Conservation (phyloP, 495 filamentous ascomycete genomes). For the Penicillium tannophilum region DNA sequence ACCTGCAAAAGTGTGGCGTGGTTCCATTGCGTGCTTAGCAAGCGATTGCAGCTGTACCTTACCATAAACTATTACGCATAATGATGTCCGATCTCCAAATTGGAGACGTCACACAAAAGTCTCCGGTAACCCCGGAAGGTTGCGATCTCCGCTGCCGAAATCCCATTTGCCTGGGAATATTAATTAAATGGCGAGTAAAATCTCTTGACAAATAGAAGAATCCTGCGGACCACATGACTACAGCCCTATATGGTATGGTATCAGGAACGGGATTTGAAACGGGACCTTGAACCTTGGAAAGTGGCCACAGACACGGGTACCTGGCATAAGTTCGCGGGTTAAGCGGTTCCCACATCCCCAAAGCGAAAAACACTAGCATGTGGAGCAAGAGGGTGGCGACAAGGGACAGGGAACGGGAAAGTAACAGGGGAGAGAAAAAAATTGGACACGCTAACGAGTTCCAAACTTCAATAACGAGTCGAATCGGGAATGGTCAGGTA, state of each 20-base stretch:
- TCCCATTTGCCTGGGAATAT: background rate
- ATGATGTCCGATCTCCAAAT: slow-evolving; percentile 10
- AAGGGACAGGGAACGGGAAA: slow-evolving; percentile 14
- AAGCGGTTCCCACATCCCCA: slow-evolving; percentile 13
- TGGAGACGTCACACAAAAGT: slow-evolving; percentile 12
- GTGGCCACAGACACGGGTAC: slow-evolving; percentile 11
- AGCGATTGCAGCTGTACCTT: background rate
- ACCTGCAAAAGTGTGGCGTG: slow-evolving; percentile 16
- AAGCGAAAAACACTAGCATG: slow-evolving; percentile 1
- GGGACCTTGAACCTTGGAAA: background rate
- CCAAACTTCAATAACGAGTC: slow-evolving; percentile 33
- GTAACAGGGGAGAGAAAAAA: slow-evolving; percentile 9
- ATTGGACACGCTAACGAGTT: slow-evolving; percentile 20
- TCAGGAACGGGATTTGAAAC: slow-evolving; percentile 20
- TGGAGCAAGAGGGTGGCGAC: slow-evolving; percentile 13
- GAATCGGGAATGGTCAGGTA: slow-evolving; percentile 13
- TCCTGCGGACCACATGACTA: slow-evolving; percentile 15
- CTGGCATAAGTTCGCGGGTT: slow-evolving; percentile 22
- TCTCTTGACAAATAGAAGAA: slow-evolving; percentile 2
- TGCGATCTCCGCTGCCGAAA: background rate
- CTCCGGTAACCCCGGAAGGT: slow-evolving; percentile 5
- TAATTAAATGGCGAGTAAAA: background rate
- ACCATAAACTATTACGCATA: background rate
- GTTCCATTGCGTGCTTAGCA: slow-evolving; percentile 25
- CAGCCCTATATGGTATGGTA: slow-evolving; percentile 24